Percentiles rank a stretch among this genome's conserved stretches.
Evolutionary conservation across 2,329 filamentous ascomycete genomes (phyloP).

Genomic region (Blastomyces silverae): DNA sequence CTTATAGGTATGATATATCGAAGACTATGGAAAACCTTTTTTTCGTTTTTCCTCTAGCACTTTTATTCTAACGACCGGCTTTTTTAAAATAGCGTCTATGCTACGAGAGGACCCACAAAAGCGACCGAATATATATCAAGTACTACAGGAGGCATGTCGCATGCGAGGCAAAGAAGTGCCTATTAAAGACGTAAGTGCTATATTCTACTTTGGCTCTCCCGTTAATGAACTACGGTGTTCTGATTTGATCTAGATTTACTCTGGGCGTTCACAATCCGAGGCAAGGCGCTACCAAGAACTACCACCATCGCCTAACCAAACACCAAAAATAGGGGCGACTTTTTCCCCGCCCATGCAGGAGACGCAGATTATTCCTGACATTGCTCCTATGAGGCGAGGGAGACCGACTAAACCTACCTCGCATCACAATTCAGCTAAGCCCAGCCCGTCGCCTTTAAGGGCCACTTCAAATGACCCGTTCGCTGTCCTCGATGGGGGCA

Average conservation of each 20-base stretch:
- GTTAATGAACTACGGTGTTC: neutral
- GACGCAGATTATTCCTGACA: slow-evolving; percentile 71
- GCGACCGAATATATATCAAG: slow-evolving; percentile 90
- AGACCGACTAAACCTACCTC: slow-evolving; percentile 54
- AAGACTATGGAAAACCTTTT: slow-evolving; percentile 15
- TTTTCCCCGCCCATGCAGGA: slow-evolving; percentile 69
- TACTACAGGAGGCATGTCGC: slow-evolving; percentile 73
- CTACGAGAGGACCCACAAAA: slow-evolving; percentile 71
- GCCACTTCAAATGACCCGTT: slow-evolving; percentile 75
- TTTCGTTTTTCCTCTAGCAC: slow-evolving; percentile 10
- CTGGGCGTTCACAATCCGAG: slow-evolving; percentile 58
- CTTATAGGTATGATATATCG: slow-evolving; percentile 63
- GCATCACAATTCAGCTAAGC: slow-evolving; percentile 47
- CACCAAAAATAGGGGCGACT: slow-evolving; percentile 67
- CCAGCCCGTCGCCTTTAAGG: slow-evolving; percentile 62
- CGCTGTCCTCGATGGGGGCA: slow-evolving; percentile 71
- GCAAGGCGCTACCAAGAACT: slow-evolving; percentile 53
- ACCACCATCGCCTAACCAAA: slow-evolving; percentile 50
- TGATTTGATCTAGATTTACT: slow-evolving; percentile 56
- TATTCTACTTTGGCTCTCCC: slow-evolving; percentile 14
- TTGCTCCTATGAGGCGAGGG: slow-evolving; percentile 88
- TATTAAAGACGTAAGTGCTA: slow-evolving; percentile 71
- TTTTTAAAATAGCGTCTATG: slow-evolving; percentile 63
- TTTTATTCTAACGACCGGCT: slow-evolving; percentile 13
- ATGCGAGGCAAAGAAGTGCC: slow-evolving; percentile 85